A percentile compares a stretch with the other conserved stretches of the same genome.
Conservation (phyloP, 31 red algal genomes). For the Odonthalia washingtoniensis region DNA sequence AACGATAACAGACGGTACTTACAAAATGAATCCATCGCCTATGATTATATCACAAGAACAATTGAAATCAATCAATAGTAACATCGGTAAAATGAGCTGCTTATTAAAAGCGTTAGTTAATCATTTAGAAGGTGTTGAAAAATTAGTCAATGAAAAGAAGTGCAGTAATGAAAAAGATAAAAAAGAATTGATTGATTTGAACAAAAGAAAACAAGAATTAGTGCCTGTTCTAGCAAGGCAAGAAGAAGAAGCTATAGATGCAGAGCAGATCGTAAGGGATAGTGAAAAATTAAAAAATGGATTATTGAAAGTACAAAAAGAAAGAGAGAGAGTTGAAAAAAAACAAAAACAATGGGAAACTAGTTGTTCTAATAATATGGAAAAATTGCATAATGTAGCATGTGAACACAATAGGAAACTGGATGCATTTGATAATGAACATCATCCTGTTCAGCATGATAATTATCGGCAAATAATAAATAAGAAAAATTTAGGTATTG, state of each 20-base stretch:
- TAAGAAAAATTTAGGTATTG: not conserved
- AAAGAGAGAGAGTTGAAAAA: slow-evolving; percentile 36
- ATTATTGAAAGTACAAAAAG: slow-evolving; percentile 20
- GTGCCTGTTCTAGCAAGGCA: slow-evolving; percentile 53
- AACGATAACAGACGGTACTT: slow-evolving; percentile 34
- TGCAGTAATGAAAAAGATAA: slow-evolving; percentile 43
- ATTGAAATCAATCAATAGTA: slow-evolving; percentile 42
- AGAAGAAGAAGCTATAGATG: slow-evolving; percentile 71
- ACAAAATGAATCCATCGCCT: slow-evolving; percentile 58
- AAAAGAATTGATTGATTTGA: slow-evolving; percentile 41
- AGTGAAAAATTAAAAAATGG: slow-evolving; percentile 36
- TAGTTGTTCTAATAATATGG: not conserved
- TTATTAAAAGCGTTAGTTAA: slow-evolving; percentile 50
- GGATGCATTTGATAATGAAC: slow-evolving; percentile 7
- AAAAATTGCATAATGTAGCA: slow-evolving; percentile 30
- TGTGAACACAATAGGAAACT: slow-evolving; percentile 22
- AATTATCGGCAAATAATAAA: not conserved
- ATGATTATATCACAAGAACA: slow-evolving; percentile 37
- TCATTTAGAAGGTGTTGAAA: slow-evolving; percentile 42
- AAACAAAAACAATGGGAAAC: slow-evolving; percentile 50
- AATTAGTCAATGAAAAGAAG: slow-evolving; percentile 60
- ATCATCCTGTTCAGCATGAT: not conserved
- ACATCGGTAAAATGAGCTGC: slow-evolving; percentile 62
- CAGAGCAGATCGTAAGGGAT: slow-evolving; percentile 48
- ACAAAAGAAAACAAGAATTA: slow-evolving; percentile 56